Percentiles rank a stretch among this genome's conserved stretches.
phyloP scores from a whole-genome alignment of 2,329 filamentous ascomycete species.

The Colletotrichum sojae region DNA sequence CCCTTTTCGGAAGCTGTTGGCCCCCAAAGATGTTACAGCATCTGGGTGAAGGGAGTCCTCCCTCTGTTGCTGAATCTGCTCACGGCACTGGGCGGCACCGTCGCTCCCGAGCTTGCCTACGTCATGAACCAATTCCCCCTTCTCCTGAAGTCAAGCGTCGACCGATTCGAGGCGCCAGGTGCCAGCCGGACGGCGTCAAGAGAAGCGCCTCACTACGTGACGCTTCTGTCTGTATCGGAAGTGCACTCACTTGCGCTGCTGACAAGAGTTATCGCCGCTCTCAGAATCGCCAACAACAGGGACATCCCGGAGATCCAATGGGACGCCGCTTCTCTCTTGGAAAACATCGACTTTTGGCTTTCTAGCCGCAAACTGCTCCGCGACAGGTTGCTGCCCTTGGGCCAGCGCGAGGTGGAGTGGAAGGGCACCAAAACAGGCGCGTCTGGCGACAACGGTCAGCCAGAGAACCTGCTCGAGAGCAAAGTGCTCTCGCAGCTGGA shows the following conservation, averaged over 20 bases:
- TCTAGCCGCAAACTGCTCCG: slow-evolving; percentile 77
- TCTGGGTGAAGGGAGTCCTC: slow-evolving; percentile 91
- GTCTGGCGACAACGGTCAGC: slow-evolving; percentile 50
- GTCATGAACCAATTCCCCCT: slow-evolving; percentile 92
- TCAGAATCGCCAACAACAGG: slow-evolving; percentile 76
- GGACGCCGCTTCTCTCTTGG: slow-evolving; percentile 79
- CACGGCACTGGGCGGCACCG: slow-evolving; percentile 82
- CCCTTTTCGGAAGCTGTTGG: slow-evolving; percentile 82
- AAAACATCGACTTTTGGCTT: slow-evolving; percentile 88
- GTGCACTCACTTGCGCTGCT: slow-evolving; percentile 85
- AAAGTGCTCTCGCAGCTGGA: slow-evolving; percentile 80
- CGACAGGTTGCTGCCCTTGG: slow-evolving; percentile 80
- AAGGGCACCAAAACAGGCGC: slow-evolving; percentile 56
- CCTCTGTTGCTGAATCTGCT: slow-evolving; percentile 92
- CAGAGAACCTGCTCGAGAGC: slow-evolving; percentile 77
- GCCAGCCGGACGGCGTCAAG: slow-evolving; percentile 65
- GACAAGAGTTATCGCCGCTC: slow-evolving; percentile 77
- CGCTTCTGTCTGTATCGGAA: slow-evolving; percentile 81
- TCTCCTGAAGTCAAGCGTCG: slow-evolving; percentile 80
- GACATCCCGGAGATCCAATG: slow-evolving; percentile 82
- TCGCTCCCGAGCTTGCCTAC: slow-evolving; percentile 86
- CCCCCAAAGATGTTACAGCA: slow-evolving; percentile 82
- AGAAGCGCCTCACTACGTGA: slow-evolving; percentile 74
- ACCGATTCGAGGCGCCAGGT: slow-evolving; percentile 76
- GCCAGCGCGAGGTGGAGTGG: slow-evolving; percentile 79